Evolutionary conservation across 192 early-diverging fungal genomes (phyloP).

Genomic region (Linderina pennispora): DNA sequence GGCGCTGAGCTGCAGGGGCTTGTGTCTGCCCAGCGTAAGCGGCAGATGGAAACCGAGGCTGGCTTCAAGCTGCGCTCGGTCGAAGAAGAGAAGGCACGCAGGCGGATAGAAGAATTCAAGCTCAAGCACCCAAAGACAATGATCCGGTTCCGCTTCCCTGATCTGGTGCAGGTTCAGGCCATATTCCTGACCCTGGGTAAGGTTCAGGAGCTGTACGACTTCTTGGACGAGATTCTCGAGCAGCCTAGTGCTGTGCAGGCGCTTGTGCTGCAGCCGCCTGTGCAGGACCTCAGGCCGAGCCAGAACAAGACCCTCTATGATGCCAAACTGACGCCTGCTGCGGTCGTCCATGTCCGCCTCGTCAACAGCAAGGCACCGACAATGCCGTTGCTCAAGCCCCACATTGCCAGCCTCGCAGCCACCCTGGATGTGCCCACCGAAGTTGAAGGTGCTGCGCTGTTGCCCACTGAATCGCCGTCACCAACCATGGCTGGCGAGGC

Average conservation of each 20-base stretch:
- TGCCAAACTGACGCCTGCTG: conserved; percentile 31
- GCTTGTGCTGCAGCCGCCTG: conserved; percentile 30
- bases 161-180: conserved; percentile 66
- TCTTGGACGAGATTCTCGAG: conserved; percentile 8
- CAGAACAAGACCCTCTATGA: conserved; percentile 8
- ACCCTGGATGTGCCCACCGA: conserved; percentile 2
- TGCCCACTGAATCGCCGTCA: background rate
- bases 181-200: conserved; percentile 63
- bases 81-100: conserved; percentile 65
- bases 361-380: background rate
- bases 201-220: conserved; percentile 23
- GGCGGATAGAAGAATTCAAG: conserved; percentile 19
- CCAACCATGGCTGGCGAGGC: background rate
- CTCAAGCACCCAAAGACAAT: conserved; percentile 41
- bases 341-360: conserved; percentile 36
- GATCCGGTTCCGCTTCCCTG: conserved; percentile 82
- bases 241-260: conserved; percentile 5
- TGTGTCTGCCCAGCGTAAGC: conserved; percentile 51
- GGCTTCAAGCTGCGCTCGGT: conserved; percentile 74
- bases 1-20: conserved; percentile 64
- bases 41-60: conserved; percentile 53
- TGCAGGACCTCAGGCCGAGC: conserved; percentile 9
- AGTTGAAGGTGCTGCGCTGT: background rate
- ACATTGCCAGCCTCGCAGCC: conserved; percentile 12
- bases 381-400: conserved; percentile 9